Evolutionary conservation across 83 land plant species (phyloP), one percentile per base, ranked within the genome.

Genomic region (Picea abies): DNA sequence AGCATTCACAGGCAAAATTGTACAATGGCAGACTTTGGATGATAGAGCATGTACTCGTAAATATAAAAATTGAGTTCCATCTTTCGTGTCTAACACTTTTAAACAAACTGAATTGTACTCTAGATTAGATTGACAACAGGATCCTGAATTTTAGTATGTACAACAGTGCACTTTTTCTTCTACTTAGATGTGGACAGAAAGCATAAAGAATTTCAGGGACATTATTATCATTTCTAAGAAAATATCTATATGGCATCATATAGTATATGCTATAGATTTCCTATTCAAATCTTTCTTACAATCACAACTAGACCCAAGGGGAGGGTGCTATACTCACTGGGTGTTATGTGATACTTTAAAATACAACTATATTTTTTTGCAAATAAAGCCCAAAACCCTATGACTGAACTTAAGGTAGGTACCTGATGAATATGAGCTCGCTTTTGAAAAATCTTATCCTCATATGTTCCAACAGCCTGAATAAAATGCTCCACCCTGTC

Each of bases 381-480:
- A 47, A 47, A 73, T 10, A n/a, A 73, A 10, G 23, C 5, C 47
- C 11, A 73, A 73, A 41, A 47, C 4, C 26, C 15, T 56, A n/a
- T n/a, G 60, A 73, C 15, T 22, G 41, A 44, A n/a, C 17, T 44
- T n/a, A 44, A 41, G 4, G 7, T n/a, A 1, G 3, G 22, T 22
- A 83, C 86, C 83, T 84, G 85, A 11, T 60, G 71, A 11, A 81
- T 26, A 58, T 81, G 70, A 17, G 84, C 39, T 81, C 93, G 82
- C 77, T 86, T 90, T 49, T 82, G 11, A 82, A 91, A 91, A 39
- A 91, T 91, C 32, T 60, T 79, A 1, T 91, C 90, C 49, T 91
- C 93, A 76, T 79, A 84, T 3, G 82, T 16, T 3, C 92, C 90
- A 76, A 91, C 87, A 14, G 60, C 62, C 44, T 80, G 80, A 11